phyloP scores from a whole-genome alignment of 371 early-diverging fungal species.

The Modicella reniformis region DNA sequence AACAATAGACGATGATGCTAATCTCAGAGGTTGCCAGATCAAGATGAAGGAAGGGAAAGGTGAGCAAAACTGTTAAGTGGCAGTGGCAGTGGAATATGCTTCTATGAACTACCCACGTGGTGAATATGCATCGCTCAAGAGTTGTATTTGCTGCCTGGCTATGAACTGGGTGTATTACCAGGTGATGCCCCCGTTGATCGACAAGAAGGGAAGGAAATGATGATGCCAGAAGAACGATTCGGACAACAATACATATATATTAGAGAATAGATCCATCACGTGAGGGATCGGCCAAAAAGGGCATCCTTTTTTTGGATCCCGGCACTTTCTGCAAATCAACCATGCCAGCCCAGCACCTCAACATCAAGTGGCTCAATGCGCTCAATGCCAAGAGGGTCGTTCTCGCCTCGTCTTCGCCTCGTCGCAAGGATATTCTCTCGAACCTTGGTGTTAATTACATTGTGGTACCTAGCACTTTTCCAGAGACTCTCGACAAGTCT shows the following conservation, averaged over 20 bases:
- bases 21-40: neutral
- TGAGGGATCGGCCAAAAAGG: neutral
- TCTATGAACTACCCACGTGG: neutral
- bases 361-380: slow-evolving; percentile 43
- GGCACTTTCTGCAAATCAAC: slow-evolving; percentile 3
- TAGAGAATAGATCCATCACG: too few relatives aligned
- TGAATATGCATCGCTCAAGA: too few relatives aligned
- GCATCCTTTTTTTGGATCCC: neutral
- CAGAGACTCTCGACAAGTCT: slow-evolving; percentile 71
- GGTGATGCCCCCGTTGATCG: slow-evolving; percentile 5
- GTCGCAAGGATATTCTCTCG: slow-evolving; percentile 80
- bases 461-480: slow-evolving; percentile 70
- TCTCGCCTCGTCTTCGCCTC: slow-evolving; percentile 85
- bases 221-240: neutral
- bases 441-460: slow-evolving; percentile 72
- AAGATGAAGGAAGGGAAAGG: neutral
- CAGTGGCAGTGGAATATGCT: neutral
- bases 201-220: neutral
- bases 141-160: neutral
- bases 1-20: slow-evolving; percentile 28
- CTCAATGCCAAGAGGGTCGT: slow-evolving; percentile 66
- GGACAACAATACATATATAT: neutral
- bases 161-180: neutral
- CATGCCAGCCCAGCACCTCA: slow-evolving; percentile 43
- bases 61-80: neutral